Evolutionary conservation across 345 rosid genomes (phyloP).

Genomic region (Noccaea bulbosa): DNA sequence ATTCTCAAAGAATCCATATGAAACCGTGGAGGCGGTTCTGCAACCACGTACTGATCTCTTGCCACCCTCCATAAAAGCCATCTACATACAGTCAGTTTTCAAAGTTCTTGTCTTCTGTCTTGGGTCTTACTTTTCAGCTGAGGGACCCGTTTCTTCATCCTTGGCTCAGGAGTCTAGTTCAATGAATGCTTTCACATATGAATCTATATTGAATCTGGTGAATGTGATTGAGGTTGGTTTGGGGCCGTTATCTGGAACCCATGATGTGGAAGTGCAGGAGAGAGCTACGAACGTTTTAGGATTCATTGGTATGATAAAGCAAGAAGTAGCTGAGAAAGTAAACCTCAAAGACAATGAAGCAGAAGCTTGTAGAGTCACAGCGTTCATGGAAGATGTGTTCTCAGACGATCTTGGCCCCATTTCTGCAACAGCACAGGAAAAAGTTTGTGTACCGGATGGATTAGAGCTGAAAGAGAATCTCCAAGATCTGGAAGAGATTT

Average conservation of each 20-base stretch:
- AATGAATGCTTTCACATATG: conserved; percentile 44
- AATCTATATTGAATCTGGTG: conserved; percentile 58
- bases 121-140: conserved; percentile 47
- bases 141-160: conserved; percentile 35
- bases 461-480: conserved; percentile 73
- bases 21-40: conserved; percentile 75
- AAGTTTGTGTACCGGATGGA: conserved; percentile 70
- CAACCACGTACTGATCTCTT: conserved; percentile 87
- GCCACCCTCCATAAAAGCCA: conserved; percentile 64
- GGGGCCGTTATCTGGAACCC: conserved; percentile 53
- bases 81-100: conserved; percentile 71
- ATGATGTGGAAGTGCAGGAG: conserved; percentile 84
- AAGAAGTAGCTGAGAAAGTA: conserved; percentile 47
- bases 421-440: conserved; percentile 65
- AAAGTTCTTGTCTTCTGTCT: conserved; percentile 67
- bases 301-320: conserved; percentile 61
- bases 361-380: conserved; percentile 49
- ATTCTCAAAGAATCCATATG: conserved; percentile 65
- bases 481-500: conserved; percentile 62
- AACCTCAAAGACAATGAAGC: conserved; percentile 36
- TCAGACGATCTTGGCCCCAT: conserved; percentile 78
- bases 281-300: conserved; percentile 74
- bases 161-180: conserved; percentile 40
- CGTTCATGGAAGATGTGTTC: conserved; percentile 62
- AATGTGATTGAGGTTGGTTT: conserved; percentile 59